Evolutionary conservation across 352 stramenopile genomes (phyloP).

Genomic region (Phytophthora hibernalis): DNA sequence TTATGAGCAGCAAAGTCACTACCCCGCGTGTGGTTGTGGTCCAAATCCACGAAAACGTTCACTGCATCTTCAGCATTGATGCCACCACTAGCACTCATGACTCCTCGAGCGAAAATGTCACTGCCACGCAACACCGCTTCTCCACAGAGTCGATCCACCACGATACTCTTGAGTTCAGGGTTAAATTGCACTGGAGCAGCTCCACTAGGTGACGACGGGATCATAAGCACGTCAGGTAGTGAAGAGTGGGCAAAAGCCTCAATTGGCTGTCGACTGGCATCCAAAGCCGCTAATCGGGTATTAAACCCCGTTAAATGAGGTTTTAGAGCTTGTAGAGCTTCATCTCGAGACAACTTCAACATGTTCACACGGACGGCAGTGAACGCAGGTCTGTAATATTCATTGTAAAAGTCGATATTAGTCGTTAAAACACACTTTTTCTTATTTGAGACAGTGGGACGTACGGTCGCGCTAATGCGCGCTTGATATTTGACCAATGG

Average conservation of each 20-base stretch:
- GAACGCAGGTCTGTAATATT: slow-evolving; percentile 60
- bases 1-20: slow-evolving; percentile 72
- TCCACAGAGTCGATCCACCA: slow-evolving; percentile 92
- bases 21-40: slow-evolving; percentile 80
- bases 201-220: slow-evolving; percentile 57
- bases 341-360: slow-evolving; percentile 57
- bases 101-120: slow-evolving; percentile 93
- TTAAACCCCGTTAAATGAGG: slow-evolving; percentile 66
- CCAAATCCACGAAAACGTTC: slow-evolving; percentile 88
- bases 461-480: slow-evolving; percentile 53
- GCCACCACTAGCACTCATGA: slow-evolving; percentile 91
- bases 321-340: slow-evolving; percentile 57
- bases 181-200: slow-evolving; percentile 30
- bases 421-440: slow-evolving; percentile 9
- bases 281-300: slow-evolving; percentile 44
- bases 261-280: slow-evolving; percentile 44
- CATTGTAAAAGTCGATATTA: slow-evolving; percentile 10
- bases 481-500: slow-evolving; percentile 82
- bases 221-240: slow-evolving; percentile 71
- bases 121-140: slow-evolving; percentile 94
- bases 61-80: slow-evolving; percentile 82
- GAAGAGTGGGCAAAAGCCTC: slow-evolving; percentile 45
- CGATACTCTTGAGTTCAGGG: slow-evolving; percentile 63
- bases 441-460: slow-evolving; percentile 3
- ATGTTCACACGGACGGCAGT: slow-evolving; percentile 87